phyloP scores from a whole-genome alignment of 257 asterid genomes.

The Verbena officinalis region DNA sequence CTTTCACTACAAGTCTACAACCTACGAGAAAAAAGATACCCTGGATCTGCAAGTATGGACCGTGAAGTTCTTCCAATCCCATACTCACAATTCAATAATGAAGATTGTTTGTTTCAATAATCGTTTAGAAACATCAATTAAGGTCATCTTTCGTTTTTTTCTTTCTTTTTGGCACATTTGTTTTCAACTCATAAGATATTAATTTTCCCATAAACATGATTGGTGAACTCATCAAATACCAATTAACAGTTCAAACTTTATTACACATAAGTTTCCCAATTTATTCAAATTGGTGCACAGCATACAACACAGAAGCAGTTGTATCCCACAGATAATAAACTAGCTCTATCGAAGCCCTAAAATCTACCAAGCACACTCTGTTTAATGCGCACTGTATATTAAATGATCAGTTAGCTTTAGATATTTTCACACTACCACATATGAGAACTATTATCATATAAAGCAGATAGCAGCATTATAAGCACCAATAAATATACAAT shows the following conservation, averaged over 20 bases:
- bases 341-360: background rate
- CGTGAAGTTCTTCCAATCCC: constrained; percentile 2
- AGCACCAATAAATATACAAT: constrained; percentile 15
- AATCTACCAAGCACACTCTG: background rate
- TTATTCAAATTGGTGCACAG: background rate
- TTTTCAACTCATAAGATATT: background rate
- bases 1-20: background rate
- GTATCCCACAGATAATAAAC: background rate
- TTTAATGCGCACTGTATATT: constrained; percentile 3
- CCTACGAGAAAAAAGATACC: background rate
- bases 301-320: constrained; percentile 8
- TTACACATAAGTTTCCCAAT: constrained; percentile 1
- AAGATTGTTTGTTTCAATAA: background rate
- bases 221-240: constrained; percentile 2
- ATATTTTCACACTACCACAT: constrained; percentile 5
- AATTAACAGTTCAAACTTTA: constrained; percentile 8
- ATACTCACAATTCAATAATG: background rate
- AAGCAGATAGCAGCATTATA: constrained; percentile 25
- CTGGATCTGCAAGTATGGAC: background rate
- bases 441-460: constrained; percentile 7
- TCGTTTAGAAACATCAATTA: background rate
- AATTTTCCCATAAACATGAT: constrained; percentile 1
- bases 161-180: background rate
- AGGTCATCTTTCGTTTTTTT: background rate
- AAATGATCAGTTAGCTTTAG: constrained; percentile 13